Conservation (phyloP, 257 asterid genomes). For the Nicotiana knightiana region DNA sequence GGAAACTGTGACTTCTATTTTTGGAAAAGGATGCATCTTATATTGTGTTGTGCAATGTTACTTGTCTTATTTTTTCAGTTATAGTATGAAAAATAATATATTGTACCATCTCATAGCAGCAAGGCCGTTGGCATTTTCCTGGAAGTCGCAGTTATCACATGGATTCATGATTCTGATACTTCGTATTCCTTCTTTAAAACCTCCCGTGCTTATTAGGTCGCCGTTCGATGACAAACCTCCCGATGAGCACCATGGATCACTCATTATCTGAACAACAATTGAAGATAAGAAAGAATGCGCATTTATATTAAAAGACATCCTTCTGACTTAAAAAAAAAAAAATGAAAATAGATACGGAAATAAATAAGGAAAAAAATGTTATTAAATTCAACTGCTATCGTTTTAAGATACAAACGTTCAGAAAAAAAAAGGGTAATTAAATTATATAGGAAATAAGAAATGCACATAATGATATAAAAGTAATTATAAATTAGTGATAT, state of each 20-base stretch:
- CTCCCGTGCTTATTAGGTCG: constrained; percentile 66
- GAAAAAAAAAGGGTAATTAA: neutral
- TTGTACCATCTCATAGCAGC: constrained; percentile 52
- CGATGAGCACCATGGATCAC: constrained; percentile 92
- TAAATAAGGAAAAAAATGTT: neutral
- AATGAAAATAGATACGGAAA: neutral
- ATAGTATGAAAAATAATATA: neutral
- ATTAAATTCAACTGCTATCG: neutral
- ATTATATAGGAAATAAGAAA: neutral
- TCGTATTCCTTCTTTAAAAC: constrained; percentile 46
- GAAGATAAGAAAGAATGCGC: neutral
- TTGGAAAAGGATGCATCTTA: neutral
- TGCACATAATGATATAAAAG: neutral
- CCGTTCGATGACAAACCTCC: constrained; percentile 64
- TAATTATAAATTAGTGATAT: too few species aligned
- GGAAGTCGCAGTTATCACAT: constrained; percentile 32
- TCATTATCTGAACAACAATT: constrained; percentile 28
- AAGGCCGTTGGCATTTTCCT: constrained; percentile 43
- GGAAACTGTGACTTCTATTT: neutral
- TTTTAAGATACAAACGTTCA: neutral
- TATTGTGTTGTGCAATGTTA: neutral
- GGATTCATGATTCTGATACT: constrained; percentile 40
- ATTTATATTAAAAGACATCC: too few species aligned
- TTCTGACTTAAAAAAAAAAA: neutral
- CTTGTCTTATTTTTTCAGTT: neutral